Evolutionary conservation across 1,284 basidiomycete genomes (phyloP).

Genomic region (Ustilago sp.): DNA sequence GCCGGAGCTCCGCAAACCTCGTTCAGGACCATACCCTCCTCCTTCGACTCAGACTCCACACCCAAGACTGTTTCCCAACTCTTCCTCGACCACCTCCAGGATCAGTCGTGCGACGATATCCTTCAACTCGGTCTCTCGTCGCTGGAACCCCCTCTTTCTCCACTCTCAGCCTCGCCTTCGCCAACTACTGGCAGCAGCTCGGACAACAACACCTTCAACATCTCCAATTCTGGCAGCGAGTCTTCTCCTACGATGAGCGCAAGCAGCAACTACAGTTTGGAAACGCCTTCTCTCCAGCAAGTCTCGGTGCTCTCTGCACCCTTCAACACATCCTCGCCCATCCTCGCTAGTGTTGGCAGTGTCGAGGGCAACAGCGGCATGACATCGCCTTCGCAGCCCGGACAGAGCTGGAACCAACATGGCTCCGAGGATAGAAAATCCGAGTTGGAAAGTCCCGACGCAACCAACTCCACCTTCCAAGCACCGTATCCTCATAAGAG

Average conservation of each 20-base stretch:
- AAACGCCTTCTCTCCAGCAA: constrained; percentile 35
- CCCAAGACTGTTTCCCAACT: constrained; percentile 32
- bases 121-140: constrained; percentile 20
- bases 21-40: not conserved
- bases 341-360: constrained; percentile 26
- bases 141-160: constrained; percentile 2
- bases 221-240: constrained; percentile 21
- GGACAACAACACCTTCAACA: constrained; percentile 8
- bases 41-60: constrained; percentile 17
- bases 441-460: constrained; percentile 15
- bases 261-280: constrained; percentile 36
- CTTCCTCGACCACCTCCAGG: constrained; percentile 20
- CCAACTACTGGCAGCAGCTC: constrained; percentile 10
- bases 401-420: constrained; percentile 26
- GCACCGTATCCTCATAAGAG: constrained; percentile 23
- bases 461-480: constrained; percentile 17
- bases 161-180: constrained; percentile 8
- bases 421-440: constrained; percentile 20
- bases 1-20: not conserved
- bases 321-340: constrained; percentile 32
- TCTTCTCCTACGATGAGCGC: constrained; percentile 40
- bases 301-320: constrained; percentile 25
- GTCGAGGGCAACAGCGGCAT: constrained; percentile 22
- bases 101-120: constrained; percentile 16
- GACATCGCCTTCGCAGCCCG: constrained; percentile 29